phyloP scores from a whole-genome alignment of 2,329 filamentous ascomycete genomes.

The Colletotrichum sp. region DNA sequence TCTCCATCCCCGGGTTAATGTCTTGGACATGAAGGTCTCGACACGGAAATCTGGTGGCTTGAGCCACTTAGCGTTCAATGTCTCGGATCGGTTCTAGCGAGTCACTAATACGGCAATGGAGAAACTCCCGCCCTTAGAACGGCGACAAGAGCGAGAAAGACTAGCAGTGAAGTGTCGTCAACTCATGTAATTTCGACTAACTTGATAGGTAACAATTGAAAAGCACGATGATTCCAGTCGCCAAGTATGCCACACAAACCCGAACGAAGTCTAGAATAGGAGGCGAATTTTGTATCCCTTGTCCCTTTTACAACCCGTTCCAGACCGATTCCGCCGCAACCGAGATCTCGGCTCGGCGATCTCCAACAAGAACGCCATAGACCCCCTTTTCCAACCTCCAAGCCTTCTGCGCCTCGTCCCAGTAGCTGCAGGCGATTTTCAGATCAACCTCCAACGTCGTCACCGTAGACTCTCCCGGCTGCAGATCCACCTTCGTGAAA shows the following conservation, averaged over 20 bases:
- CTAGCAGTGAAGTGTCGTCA: neutral
- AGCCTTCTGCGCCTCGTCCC: constrained; percentile 5
- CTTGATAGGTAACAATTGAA: neutral
- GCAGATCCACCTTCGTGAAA: constrained; percentile 14
- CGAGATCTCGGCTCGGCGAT: neutral
- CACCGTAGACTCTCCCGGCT: neutral
- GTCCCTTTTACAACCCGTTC: neutral
- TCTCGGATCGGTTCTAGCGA: neutral
- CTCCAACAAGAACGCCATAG: constrained; percentile 11
- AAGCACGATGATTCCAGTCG: neutral
- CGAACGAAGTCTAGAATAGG: neutral
- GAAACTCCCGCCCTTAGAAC: neutral
- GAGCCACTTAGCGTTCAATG: neutral
- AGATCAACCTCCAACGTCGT: constrained; percentile 6
- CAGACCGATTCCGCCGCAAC: neutral
- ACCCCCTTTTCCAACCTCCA: constrained; percentile 15
- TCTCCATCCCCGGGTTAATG: neutral
- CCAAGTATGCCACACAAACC: neutral
- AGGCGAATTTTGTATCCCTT: neutral
- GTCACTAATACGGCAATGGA: neutral
- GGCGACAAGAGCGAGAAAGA: neutral
- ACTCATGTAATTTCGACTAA: neutral
- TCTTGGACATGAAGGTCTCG: neutral
- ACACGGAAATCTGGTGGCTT: neutral
- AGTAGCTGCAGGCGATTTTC: constrained; percentile 14